Base-by-base conservation (phyloP, 495 filamentous ascomycete genomes). In the Penicillium salamii region DNA sequence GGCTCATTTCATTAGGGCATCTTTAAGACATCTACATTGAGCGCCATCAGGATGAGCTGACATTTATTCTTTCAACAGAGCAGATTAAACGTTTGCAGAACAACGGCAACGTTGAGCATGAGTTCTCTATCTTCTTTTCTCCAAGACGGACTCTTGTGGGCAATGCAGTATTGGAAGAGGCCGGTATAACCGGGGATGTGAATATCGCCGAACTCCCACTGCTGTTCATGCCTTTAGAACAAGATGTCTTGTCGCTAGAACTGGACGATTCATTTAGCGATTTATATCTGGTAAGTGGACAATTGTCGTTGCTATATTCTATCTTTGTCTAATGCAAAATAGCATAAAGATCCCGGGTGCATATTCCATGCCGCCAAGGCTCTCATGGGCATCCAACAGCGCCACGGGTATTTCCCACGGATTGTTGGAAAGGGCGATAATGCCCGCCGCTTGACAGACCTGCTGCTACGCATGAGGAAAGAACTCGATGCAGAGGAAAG, bases 351-450 rank as follows among this genome's bases (percentile, higher is more conserved):
- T 65, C 89, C 91, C 18, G 95, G 91, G 2, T 83, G 87, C 20
- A 84, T 91, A 23, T 96, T 91, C 61, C 78, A 93, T 18, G 79
- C 91, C 43, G 90, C 95, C 36, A 86, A 86, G 62, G 92, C 95
- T n/a, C 75, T 99, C 46, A 97, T 99, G 95, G 83, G 80, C 18
- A 84, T 97, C 45, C 95, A 99, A 65, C 85, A 90, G 62, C 83
- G 84, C 51, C 84, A 97, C 67, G 95, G 95, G 6, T 84, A 97
- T 39, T 97, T 97, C 58, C 93, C 95, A 28, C 83, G 91, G 7
- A 95, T 99, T 56, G 84, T 95, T 34, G 95, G 95, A 33, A 99
- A 99, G 70, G 95, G 95, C 15, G 91, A 97, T 62, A 85, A 95
- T 70, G 91, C 91, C 15, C 88, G 90, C 50, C 82, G 85, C 29